Base-by-base conservation (phyloP, 257 asterid species). In the Jacaranda copaia region DNA sequence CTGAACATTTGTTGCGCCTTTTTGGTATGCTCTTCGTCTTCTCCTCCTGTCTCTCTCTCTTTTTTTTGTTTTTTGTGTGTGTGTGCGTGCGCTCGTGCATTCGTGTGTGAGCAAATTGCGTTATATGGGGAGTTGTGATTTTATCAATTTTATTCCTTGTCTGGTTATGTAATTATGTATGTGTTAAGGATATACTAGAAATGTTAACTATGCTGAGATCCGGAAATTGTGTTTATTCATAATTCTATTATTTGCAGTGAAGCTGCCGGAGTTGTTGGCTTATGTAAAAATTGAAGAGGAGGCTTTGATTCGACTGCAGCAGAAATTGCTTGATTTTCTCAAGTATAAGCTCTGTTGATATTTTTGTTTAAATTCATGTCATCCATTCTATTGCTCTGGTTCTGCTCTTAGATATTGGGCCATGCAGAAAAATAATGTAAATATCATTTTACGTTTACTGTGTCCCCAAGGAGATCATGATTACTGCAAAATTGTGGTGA, bases 1-100 rank as follows among this genome's bases (percentile, higher is more conserved):
- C 97, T 46, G 98, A 96, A 81, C 99, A 96, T 90, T 88, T 96
- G 39, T 76, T 96, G 79, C 97, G 98, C 84, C 92, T 96, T 78
- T 96, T 96, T 82, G 98, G 99, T 96, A 93, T 82, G 89, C 65
- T 43, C 57, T 6, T 8, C 8, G 0, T 40, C 45, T 1, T 7
- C 3, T 7, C 3, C 3, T 7, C 3, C 3, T 40, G 0, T 40
- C 3, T 40, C 3, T 40, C 3, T 40, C 0, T 40, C 3, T 4
- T 40, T 40, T 40, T 4, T 4, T 20, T 3, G 43, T 51, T 56
- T 52, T 10, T 77, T 70, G 36, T 49, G 49, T 42, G 39, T n/a
- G n/a, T n/a, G n/a, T n/a, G n/a, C n/a, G n/a, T n/a, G n/a, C n/a
- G n/a, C n/a, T n/a, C n/a, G n/a, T n/a, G n/a, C n/a, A n/a, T n/a